Evolutionary conservation across 305 asterid species (phyloP), one percentile per base, ranked within the genome.

Genomic region (Andrographis paniculata): DNA sequence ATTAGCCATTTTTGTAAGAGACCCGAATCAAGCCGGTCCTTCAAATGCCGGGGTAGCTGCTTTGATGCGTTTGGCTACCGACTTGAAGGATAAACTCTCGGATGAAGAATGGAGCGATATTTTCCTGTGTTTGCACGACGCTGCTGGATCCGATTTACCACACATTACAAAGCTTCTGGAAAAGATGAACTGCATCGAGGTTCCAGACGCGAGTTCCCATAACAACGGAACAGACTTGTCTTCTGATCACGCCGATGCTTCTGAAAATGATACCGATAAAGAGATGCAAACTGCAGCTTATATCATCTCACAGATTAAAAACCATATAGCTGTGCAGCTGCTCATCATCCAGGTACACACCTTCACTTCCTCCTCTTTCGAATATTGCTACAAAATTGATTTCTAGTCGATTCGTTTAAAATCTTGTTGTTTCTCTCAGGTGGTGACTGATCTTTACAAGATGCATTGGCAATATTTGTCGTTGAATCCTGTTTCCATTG

Each of bases 11-110:
- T 83, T 73, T 51, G 61, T 87, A 24, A 72, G 56, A 62, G 71
- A 79, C 70, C 78, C 89, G 53, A 81, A 78, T 55, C 96, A 83
- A 57, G 93, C 80, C 67, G 82, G 84, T 46, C 84, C 85, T 46
- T 84, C 96, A 44, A 71, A 73, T 19, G 79, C 95, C 8, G 99
- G 93, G 33, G 94, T 87, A 23, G 72, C 87, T 60, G 87, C 94
- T 38, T 68, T 91, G 76, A 79, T 75, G 74, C 87, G 75, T 45
- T 76, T 91, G 83, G 83, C 78, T 56, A 56, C 70, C 69, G 83
- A 77, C 51, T 67, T 87, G 61, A 62, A 77, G 50, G 63, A 66
- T 65, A 80, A 65, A 53, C 77, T 91, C 46, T 63, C 59, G 11
- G 85, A 74, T 63, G 82, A 77, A 50, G 96, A 91, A 66, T 91